Evolutionary conservation across 352 stramenopile genomes (phyloP), one percentile per base, ranked within the genome.

Genomic region (Globisporangium polare): DNA sequence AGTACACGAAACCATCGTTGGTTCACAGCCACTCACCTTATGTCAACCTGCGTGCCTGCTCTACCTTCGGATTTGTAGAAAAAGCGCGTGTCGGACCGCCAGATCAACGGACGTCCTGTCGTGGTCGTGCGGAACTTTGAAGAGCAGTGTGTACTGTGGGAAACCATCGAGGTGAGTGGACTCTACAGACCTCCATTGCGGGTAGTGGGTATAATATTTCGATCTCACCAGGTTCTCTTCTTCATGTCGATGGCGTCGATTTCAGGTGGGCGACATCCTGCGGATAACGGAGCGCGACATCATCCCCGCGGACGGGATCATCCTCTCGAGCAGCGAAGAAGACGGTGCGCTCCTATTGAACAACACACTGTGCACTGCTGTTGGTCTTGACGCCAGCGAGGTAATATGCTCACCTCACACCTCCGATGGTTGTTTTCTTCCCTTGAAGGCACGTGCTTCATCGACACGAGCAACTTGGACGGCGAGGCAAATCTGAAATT

Each of bases 221-320:
- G n/a, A n/a, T n/a, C n/a, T n/a, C n/a, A n/a, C n/a, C n/a, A n/a
- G n/a, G n/a, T n/a, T n/a, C n/a, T n/a, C n/a, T n/a, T n/a, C n/a
- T n/a, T n/a, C n/a, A n/a, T n/a, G n/a, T n/a, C n/a, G n/a, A n/a
- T n/a, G n/a, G 15, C 12, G 13, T 45, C n/a, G 31, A 24, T 10
- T 13, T 18, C 63, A 88, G 66, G 83, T 96, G 18, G 94, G 94
- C 1, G 84, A 96, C 52, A 82, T 98, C 33, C 58, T 98, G 31
- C 67, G 80, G 45, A 80, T 98, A 43, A 66, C 73, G 8, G 90
- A 98, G 67, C 70, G 83, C 22, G 87, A 97, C 29, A 67, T 83
- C 8, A 90, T 98, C 47, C 93, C 95, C 3, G 94, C 94, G 0
- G 95, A 98, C 67, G 75, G 97, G 7, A 79, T 98, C 6, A 71